Base-by-base conservation (phyloP, 441 rosid species). In the Erodium trifolium region DNA sequence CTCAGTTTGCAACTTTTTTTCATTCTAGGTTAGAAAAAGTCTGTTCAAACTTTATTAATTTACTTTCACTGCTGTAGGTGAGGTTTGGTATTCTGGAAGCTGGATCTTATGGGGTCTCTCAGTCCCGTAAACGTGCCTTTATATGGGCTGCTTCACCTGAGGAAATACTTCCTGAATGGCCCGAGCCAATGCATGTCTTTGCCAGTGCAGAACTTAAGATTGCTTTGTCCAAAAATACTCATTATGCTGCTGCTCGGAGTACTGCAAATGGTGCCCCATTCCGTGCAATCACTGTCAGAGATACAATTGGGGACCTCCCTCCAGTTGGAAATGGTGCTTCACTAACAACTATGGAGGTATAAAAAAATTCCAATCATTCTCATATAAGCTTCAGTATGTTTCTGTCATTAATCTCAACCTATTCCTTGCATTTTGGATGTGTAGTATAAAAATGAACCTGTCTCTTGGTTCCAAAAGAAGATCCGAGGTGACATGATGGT, bases 131-230 rank as follows among this genome's bases (percentile, higher is more conserved):
- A 78, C 83, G 96, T 7, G 93, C 89, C 66, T 91, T 93, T 69
- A 89, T 93, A 71, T 91, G 96, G 99, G 99, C 96, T 68, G 97
- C 96, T 63, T 82, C 96, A 6, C 96, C 97, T 27, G 91, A 83
- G 8, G 93, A 84, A 73, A 67, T 73, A 41, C 93, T 93, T 41
- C 96, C 99, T 4, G 96, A 91, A 71, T 93, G 97, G 97, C 99
- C 97, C 9, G 99, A 93, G 75, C 97, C 99, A 39, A 89, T 93
- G 97, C 92, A 91, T 71, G 96, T 93, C 43, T 93, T 93, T 75
- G 74, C 83, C 68, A 87, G 66, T 47, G 86, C 99, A 0, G 82
- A 85, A 81, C 71, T 91, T 75, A 93, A 83, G 71, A 73, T 93
- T 63, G 51, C 82, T 2, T 73, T 91, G 67, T 71, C 96, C 0